Evolutionary conservation across 306 rosid species (phyloP).

Genomic region (Rosa chinensis): DNA sequence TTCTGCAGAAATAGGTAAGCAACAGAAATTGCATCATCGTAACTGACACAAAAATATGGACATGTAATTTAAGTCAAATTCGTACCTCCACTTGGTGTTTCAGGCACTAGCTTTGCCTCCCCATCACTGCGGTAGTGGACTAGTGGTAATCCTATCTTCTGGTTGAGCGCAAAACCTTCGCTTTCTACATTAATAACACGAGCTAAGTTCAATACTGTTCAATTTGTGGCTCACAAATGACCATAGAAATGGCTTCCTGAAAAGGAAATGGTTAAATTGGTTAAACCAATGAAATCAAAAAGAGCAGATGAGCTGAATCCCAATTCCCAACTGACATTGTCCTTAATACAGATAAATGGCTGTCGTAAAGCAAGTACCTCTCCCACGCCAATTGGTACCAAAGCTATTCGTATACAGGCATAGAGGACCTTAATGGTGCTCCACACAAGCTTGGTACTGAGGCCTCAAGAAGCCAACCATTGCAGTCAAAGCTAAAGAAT

Average conservation of each 20-base stretch:
- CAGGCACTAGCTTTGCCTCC: neutral
- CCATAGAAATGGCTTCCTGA: constrained; percentile 36
- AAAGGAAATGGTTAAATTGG: constrained; percentile 18
- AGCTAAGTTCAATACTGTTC: constrained; percentile 31
- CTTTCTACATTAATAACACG: constrained; percentile 33
- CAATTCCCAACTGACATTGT: constrained; percentile 37
- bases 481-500: constrained; percentile 35
- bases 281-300: constrained; percentile 16
- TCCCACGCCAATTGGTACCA: constrained; percentile 40
- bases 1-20: neutral
- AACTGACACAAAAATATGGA: neutral
- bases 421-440: constrained; percentile 33
- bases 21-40: neutral
- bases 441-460: constrained; percentile 23
- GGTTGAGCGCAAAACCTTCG: constrained; percentile 30
- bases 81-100: constrained; percentile 41
- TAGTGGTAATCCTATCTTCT: constrained; percentile 17
- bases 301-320: constrained; percentile 35
- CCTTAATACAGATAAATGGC: constrained; percentile 40
- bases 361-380: constrained; percentile 43
- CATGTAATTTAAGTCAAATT: neutral
- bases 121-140: constrained; percentile 14
- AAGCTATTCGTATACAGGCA: constrained; percentile 8
- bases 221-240: constrained; percentile 19
- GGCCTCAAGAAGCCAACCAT: constrained; percentile 33